Percentiles rank a stretch among this genome's conserved stretches.
These are phyloP conservation scores for Candida tibetensis DNA, from an alignment of 805 yeast species.

Conservation along the genomic window DNA sequence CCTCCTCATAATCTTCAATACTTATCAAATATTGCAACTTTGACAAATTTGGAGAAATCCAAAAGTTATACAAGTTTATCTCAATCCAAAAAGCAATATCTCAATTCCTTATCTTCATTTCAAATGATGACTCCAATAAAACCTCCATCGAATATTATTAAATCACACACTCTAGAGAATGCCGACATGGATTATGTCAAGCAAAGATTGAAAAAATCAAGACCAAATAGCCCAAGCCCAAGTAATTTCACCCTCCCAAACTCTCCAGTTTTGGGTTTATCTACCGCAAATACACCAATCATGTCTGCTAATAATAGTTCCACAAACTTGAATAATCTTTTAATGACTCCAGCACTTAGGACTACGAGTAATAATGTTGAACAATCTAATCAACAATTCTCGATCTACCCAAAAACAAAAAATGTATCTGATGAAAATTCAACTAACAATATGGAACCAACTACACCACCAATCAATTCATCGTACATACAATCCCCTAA, in stretches of 20 bases:
- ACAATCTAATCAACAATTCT: conserved; percentile 10
- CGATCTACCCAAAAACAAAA: conserved; percentile 6
- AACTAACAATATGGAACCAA: conserved; percentile 1
- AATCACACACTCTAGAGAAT: conserved; percentile 30
- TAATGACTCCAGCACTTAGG: conserved; percentile 28
- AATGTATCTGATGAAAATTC: background rate
- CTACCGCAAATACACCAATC: conserved; percentile 39
- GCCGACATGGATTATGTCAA: conserved; percentile 48
- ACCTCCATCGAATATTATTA: conserved; percentile 11
- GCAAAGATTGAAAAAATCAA: conserved; percentile 43
- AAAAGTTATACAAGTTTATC: conserved; percentile 14
- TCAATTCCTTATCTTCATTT: conserved; percentile 45
- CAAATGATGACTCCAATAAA: conserved; percentile 38
- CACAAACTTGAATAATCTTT: conserved; percentile 36
- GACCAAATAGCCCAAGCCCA: conserved; percentile 48
- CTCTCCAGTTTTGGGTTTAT: conserved; percentile 42
- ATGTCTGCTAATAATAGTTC: conserved; percentile 41
- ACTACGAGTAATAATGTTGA: conserved; percentile 5
- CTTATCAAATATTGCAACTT: conserved; percentile 38
- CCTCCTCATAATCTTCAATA: conserved; percentile 33
- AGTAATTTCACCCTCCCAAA: conserved; percentile 41
- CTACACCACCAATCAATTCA: conserved; percentile 7
- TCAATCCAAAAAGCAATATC: conserved; percentile 8
- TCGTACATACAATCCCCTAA: conserved; percentile 10
- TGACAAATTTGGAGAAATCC: conserved; percentile 19